Base-by-base conservation (phyloP, 345 rosid species). In the Hibiscus mutabilis region DNA sequence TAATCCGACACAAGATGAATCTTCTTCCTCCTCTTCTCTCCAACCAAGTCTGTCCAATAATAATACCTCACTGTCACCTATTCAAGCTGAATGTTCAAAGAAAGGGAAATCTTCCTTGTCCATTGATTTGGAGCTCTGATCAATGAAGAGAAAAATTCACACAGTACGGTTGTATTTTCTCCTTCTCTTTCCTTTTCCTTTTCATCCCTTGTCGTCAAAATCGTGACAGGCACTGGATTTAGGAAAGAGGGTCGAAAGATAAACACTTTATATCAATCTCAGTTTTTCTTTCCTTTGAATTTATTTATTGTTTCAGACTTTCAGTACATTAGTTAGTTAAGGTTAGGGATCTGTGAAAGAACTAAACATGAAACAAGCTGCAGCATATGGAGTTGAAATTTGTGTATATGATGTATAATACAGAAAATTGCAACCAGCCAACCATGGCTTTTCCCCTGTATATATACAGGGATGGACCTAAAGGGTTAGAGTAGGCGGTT, bases 31-130 rank as follows among this genome's bases (percentile, higher is more conserved):
- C 25, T 64, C 62, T 14, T 71, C 74, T 71, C 18, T 56, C 60
- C 72, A 70, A 22, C 46, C 65, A 19, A 57, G 65, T 27, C n/a
- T 27, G 24, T 10, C 58, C 51, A 46, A 46, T 13, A 46, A 13
- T 58, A 25, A 47, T 47, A 47, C 58, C 42, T 24, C 25, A 52
- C n/a, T 51, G 47, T 13, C 72, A n/a, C n/a, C n/a, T 19, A 33
- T 21, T 21, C 74, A 71, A 77, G 73, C 77, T 69, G 83, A 82
- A 74, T 78, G 75, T 42, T 71, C 84, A 25, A 81, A 77, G 68
- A 90, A 88, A 80, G 96, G 93, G 76, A 88, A 90, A 85, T 81
- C 88, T 71, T 80, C 88, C 72, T 73, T 86, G 72, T 84, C 93
- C 77, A 81, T 86, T 79, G 84, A 86, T 85, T 84, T 88, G 81